Percentiles rank a stretch among this genome's conserved stretches.
phyloP scores from a whole-genome alignment of 1,284 basidiomycete species.

The Ceratobasidium sp. region DNA sequence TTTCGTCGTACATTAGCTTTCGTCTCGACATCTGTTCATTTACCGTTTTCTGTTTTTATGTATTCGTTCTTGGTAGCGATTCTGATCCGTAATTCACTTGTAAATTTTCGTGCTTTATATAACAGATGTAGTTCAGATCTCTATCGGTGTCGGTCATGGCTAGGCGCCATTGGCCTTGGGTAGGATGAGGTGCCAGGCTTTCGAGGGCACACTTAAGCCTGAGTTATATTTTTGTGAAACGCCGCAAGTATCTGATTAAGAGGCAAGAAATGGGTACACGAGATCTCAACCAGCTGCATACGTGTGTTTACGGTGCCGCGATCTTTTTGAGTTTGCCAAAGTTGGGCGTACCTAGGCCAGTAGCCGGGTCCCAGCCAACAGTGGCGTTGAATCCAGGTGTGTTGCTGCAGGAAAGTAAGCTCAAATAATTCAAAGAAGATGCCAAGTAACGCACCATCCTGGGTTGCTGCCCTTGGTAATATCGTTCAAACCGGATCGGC shows the following conservation, averaged over 20 bases:
- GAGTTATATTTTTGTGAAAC: too few relatives aligned
- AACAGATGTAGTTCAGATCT: too few relatives aligned
- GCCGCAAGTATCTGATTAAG: too few relatives aligned
- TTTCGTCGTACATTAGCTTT: neutral
- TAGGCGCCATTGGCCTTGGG: too few relatives aligned
- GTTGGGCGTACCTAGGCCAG: slow-evolving; percentile 49
- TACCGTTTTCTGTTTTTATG: neutral
- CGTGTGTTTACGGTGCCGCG: slow-evolving; percentile 7
- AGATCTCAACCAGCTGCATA: neutral
- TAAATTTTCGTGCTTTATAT: slow-evolving; percentile 1
- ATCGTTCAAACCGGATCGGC: slow-evolving; percentile 50
- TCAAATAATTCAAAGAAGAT: neutral
- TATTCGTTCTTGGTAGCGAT: neutral
- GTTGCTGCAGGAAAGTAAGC: slow-evolving; percentile 25
- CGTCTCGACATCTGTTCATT: neutral
- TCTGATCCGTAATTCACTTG: slow-evolving; percentile 13
- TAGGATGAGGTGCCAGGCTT: too few relatives aligned
- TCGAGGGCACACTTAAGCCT: too few relatives aligned
- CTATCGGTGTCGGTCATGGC: too few relatives aligned
- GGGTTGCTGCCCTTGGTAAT: slow-evolving; percentile 52
- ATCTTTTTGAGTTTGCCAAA: slow-evolving; percentile 41
- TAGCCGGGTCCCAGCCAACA: slow-evolving; percentile 50
- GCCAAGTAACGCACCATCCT: slow-evolving; percentile 44
- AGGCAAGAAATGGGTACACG: neutral
- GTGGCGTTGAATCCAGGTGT: slow-evolving; percentile 50